Evolutionary conservation across 768 basidiomycete species (phyloP), one percentile per base, ranked within the genome.

Genomic region (Pilatotrama ljubarskyi): DNA sequence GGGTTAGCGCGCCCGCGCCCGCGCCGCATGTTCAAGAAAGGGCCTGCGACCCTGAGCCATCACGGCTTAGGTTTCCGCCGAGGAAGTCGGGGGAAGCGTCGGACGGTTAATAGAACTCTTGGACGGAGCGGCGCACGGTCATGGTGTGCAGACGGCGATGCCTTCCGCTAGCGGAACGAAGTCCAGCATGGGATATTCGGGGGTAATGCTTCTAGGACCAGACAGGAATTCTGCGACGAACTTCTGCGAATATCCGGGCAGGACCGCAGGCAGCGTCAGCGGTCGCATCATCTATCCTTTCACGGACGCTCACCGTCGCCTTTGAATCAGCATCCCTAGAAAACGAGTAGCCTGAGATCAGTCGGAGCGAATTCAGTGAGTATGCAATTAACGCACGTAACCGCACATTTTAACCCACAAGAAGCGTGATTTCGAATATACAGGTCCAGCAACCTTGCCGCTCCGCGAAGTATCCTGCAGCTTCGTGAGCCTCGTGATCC

Each of bases 51-150:
- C 55, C 55, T 57, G 55, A 54, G 47, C 53, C 29, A 38, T 38
- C 44, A 22, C 15, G 26, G 24, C 44, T 62, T 41, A 24, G 24
- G 25, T 48, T 52, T 57, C 51, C 46, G 50, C 61, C 55, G 61
- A 57, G 25, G 55, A 41, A n/a, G 55, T 29, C 61, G 61, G 61
- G 44, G 48, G 55, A 62, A 62, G 44, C 38, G 22, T 15, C 18
- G 6, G 35, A 13, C 25, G 18, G 29, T 3, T 37, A 38, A 57
- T 57, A 49, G 37, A 49, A 57, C 25, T 32, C 44, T 18, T 20
- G n/a, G 25, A 50, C 25, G 43, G 25, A 18, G 44, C 4, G 35
- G 54, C 49, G 25, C 49, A 35, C 32, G 54, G 54, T 14, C 49
- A 35, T 22, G 54, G 54, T 14, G 36, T 11, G 43, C 8, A 15